A percentile compares a stretch with the other conserved stretches of the same genome.
These are phyloP conservation scores for Polysphondylium violaceum DNA, from an alignment of 78 protist species.

Conservation along the genomic window DNA sequence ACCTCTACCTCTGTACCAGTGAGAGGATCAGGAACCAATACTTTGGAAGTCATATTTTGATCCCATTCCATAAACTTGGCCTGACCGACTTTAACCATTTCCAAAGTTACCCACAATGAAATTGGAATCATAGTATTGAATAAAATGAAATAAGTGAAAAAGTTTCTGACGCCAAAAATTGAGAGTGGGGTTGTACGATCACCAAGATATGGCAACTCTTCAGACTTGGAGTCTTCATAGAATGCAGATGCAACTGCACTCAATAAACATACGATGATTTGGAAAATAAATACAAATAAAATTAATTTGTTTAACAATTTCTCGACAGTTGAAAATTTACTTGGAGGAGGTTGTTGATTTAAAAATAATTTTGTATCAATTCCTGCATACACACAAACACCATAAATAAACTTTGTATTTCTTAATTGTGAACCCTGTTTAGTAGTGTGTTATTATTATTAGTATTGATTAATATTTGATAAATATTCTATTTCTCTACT, in stretches of 20 bases:
- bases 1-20: slow-evolving; percentile 14
- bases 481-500: not conserved
- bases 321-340: slow-evolving; percentile 83
- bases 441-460: too few species aligned
- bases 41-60: slow-evolving; percentile 43
- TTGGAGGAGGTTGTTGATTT: slow-evolving; percentile 87
- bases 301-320: slow-evolving; percentile 71
- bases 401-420: slow-evolving; percentile 77
- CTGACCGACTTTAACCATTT: slow-evolving; percentile 82
- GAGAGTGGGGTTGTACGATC: not conserved
- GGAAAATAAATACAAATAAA: slow-evolving; percentile 65
- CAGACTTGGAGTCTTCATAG: slow-evolving; percentile 5
- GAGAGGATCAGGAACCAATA: not conserved
- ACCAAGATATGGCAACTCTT: slow-evolving; percentile 42
- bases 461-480: not conserved
- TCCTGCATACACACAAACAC: slow-evolving; percentile 71
- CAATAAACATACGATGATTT: slow-evolving; percentile 12
- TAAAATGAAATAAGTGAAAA: slow-evolving; percentile 84
- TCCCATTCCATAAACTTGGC: slow-evolving; percentile 87
- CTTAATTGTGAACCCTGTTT: slow-evolving; percentile 71
- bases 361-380: slow-evolving; percentile 74
- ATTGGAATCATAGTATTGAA: slow-evolving; percentile 83
- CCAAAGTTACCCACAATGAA: slow-evolving; percentile 86
- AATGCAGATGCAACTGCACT: slow-evolving; percentile 42
- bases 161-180: slow-evolving; percentile 56